These are phyloP conservation scores for Acacia crassicarpa DNA, from an alignment of 306 rosid species.

Conservation along the genomic window DNA sequence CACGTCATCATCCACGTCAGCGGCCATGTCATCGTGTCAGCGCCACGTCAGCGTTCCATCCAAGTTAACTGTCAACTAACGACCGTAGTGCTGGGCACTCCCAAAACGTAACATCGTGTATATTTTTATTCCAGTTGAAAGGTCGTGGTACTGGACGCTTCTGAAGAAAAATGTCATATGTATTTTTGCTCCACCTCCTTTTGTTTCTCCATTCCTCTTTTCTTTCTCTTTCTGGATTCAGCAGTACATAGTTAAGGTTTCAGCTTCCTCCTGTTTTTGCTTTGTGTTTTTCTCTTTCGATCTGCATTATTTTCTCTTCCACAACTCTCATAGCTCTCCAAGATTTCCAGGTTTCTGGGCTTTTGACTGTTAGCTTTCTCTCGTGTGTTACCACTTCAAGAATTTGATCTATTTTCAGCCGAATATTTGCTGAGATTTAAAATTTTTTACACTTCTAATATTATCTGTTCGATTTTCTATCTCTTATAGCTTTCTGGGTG, in stretches of 20 bases:
- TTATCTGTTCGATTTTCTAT: conserved; percentile 1
- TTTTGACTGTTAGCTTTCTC: conserved; percentile 34
- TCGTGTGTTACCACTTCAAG: neutral
- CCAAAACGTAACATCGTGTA: too few relatives aligned
- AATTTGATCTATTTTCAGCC: neutral
- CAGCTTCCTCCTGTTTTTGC: neutral
- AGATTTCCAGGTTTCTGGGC: conserved; percentile 37
- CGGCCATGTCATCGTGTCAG: too few relatives aligned
- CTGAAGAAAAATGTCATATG: too few relatives aligned
- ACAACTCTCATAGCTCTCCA: neutral
- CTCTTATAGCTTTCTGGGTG: conserved; percentile 13
- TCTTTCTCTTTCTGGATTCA: neutral
- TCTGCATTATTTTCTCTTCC: neutral
- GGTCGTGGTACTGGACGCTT: too few relatives aligned
- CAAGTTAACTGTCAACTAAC: too few relatives aligned
- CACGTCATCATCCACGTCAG: too few relatives aligned
- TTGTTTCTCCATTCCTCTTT: too few relatives aligned
- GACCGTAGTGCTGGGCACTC: too few relatives aligned
- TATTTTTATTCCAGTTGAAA: too few relatives aligned
- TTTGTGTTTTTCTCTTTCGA: too few relatives aligned
- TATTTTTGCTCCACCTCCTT: too few relatives aligned
- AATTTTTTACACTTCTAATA: neutral
- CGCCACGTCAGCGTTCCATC: too few relatives aligned
- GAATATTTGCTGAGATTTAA: neutral
- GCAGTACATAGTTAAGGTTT: neutral